These are phyloP conservation scores for Cladophialophora carrionii DNA, from an alignment of 2,329 filamentous ascomycete species.

Conservation along the genomic window DNA sequence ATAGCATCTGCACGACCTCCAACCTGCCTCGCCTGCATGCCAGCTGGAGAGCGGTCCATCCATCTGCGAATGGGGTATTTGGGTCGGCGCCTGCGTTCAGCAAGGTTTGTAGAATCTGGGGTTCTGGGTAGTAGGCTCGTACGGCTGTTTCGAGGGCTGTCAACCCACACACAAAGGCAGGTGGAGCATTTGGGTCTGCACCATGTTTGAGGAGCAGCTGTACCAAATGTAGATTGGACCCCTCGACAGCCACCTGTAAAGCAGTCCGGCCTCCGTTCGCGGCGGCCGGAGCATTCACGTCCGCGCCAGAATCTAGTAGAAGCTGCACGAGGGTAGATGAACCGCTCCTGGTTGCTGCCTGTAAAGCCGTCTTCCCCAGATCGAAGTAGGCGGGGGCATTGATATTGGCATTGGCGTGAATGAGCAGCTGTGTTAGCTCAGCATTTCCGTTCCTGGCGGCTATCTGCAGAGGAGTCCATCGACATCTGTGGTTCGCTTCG, in stretches of 20 bases:
- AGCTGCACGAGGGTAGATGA: not conserved
- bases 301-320: not conserved
- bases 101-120: not conserved
- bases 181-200: conserved; percentile 6
- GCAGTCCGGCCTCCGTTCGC: not conserved
- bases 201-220: conserved; percentile 3
- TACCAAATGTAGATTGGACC: not conserved
- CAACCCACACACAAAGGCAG: not conserved
- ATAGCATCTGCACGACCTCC: not conserved
- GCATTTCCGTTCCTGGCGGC: not conserved
- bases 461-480: not conserved
- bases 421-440: not conserved
- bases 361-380: not conserved
- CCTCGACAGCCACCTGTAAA: not conserved
- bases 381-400: not conserved
- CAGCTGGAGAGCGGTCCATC: not conserved
- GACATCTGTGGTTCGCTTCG: not conserved
- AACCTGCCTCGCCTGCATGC: not conserved
- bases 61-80: not conserved
- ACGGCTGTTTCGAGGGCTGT: not conserved
- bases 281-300: not conserved
- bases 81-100: not conserved
- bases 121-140: not conserved
- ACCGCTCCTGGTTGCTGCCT: not conserved
- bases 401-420: not conserved